Percentiles rank a stretch among this genome's conserved stretches.
These are phyloP conservation scores for Dichomitus squalens DNA, from an alignment of 1,284 basidiomycete species.

Conservation along the genomic window DNA sequence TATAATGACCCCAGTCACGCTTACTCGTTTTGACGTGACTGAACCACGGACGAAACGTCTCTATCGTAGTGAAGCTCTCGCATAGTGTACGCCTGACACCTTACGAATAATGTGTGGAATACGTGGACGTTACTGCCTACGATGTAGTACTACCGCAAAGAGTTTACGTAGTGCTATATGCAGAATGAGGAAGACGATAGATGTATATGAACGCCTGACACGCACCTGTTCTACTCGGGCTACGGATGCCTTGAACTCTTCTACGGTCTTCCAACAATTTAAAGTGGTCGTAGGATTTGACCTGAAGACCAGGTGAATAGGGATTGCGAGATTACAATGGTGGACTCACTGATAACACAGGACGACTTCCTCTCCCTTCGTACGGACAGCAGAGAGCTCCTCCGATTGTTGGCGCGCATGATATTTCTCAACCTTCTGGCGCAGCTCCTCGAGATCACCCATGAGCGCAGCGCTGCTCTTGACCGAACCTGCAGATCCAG, in stretches of 20 bases:
- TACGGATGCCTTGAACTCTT: constrained; percentile 74
- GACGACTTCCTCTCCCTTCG: constrained; percentile 59
- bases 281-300: constrained; percentile 60
- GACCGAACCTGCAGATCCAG: constrained; percentile 43
- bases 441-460: constrained; percentile 74
- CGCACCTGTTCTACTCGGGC: constrained; percentile 64
- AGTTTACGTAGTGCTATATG: constrained; percentile 55
- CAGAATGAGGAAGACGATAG: constrained; percentile 16
- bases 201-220: background rate
- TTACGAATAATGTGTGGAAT: background rate
- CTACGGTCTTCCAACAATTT: constrained; percentile 79
- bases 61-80: background rate
- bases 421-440: constrained; percentile 73
- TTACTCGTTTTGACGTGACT: constrained; percentile 8
- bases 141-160: constrained; percentile 42
- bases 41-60: background rate
- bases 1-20: background rate
- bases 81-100: background rate
- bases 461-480: constrained; percentile 63
- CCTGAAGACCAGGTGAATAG: constrained; percentile 39
- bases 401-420: constrained; percentile 57
- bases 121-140: background rate
- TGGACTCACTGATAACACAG: constrained; percentile 71
- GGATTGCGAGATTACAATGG: background rate
- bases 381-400: constrained; percentile 59